Evolutionary conservation across 1,139 yeast species (phyloP).

Genomic region (Geotrichum candidum): DNA sequence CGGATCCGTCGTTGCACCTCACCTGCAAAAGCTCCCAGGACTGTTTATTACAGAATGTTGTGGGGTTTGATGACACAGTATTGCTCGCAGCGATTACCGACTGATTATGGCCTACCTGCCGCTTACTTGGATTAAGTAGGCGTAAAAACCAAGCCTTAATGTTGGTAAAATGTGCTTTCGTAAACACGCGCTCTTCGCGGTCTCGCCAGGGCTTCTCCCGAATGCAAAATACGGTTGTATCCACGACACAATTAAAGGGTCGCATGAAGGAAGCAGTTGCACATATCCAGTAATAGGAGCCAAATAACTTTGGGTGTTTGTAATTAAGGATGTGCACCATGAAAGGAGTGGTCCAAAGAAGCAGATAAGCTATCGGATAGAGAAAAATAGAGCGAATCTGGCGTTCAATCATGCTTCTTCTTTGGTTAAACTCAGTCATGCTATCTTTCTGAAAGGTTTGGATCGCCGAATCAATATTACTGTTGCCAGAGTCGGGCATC

Average conservation of each 20-base stretch:
- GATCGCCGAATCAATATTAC: not conserved
- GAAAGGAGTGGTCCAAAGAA: conserved; percentile 79
- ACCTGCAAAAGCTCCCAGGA: not conserved
- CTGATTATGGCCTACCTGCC: not conserved
- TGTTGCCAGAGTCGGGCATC: too few relatives aligned
- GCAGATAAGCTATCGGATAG: conserved; percentile 75
- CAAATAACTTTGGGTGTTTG: conserved; percentile 20
- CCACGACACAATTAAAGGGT: conserved; percentile 75
- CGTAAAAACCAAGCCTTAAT: not conserved
- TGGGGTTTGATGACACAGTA: too few relatives aligned
- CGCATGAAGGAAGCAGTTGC: conserved; percentile 68
- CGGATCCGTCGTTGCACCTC: not conserved
- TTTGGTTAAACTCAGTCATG: conserved; percentile 50
- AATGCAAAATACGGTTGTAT: conserved; percentile 64
- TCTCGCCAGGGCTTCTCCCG: conserved; percentile 69
- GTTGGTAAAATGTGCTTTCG: conserved; percentile 13
- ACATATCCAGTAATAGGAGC: conserved; percentile 59
- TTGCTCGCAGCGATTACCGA: too few relatives aligned
- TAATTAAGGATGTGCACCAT: conserved; percentile 59
- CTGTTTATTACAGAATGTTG: not conserved
- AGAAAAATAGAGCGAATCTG: conserved; percentile 77
- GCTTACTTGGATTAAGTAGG: not conserved
- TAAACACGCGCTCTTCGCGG: conserved; percentile 10
- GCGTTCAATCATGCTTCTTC: conserved; percentile 62
- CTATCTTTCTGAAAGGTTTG: conserved; percentile 49